Evolutionary conservation across 2,329 filamentous ascomycete species (phyloP).

Genomic region (Coccinonectria pachysandricola): DNA sequence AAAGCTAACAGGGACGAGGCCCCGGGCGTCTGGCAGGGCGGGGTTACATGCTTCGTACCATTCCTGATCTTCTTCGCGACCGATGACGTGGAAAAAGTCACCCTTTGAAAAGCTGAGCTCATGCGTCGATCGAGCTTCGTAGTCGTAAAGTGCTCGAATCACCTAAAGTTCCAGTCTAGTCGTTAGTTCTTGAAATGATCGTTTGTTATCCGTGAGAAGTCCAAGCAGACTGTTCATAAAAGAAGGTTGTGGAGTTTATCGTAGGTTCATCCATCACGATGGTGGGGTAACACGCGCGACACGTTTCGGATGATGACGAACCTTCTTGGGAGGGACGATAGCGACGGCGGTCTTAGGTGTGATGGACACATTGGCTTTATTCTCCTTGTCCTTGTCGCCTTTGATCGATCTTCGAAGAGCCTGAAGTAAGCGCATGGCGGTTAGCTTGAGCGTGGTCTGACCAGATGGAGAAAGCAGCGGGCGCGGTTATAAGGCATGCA

Average conservation of each 20-base stretch:
- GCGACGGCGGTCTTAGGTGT: constrained; percentile 77
- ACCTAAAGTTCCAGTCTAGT: no score
- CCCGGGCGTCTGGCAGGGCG: constrained; percentile 71
- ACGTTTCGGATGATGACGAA: no score
- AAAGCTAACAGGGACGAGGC: constrained; percentile 85
- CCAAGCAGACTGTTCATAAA: no score
- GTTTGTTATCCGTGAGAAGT: no score
- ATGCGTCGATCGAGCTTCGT: constrained; percentile 64
- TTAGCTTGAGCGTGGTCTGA: constrained; percentile 25
- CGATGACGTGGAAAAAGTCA: constrained; percentile 97
- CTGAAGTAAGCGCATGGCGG: constrained; percentile 40
- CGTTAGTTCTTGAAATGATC: no score
- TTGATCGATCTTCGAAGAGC: constrained; percentile 82
- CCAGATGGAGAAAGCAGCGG: constrained; percentile 4
- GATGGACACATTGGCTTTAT: constrained; percentile 59
- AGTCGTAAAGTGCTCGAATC: constrained; percentile 93
- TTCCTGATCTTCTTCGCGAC: constrained; percentile 83
- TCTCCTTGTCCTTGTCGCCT: constrained; percentile 80
- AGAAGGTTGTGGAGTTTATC: no score
- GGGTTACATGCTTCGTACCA: constrained; percentile 99
- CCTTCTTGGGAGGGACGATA: constrained; percentile 89
- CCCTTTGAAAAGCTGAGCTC: constrained; percentile 88
- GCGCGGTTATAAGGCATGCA: constrained; percentile 1
- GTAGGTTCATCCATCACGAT: no score
- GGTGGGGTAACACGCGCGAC: no score